Conservation (phyloP, 352 stramenopile genomes). For the Phytophthora idaei region DNA sequence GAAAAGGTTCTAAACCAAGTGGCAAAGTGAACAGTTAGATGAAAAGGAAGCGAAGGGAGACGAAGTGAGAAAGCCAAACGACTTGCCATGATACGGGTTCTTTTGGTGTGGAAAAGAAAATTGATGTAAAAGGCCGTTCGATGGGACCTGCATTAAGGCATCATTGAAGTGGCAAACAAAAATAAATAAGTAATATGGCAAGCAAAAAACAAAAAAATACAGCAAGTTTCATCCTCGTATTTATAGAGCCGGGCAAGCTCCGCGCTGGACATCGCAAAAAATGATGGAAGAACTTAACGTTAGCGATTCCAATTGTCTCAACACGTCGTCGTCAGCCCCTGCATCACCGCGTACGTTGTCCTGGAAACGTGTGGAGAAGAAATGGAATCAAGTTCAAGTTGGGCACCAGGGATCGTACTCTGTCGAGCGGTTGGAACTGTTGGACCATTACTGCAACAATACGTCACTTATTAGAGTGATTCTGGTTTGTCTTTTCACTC, state of each 20-base stretch:
- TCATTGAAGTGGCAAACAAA: no score
- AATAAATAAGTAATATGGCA: no score
- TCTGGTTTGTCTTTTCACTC: slow-evolving; percentile 8
- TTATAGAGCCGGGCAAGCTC: no score
- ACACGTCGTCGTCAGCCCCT: neutral
- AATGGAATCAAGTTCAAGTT: slow-evolving; percentile 8
- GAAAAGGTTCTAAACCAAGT: slow-evolving; percentile 52
- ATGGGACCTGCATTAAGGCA: no score
- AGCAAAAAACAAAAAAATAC: no score
- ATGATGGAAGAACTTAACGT: neutral
- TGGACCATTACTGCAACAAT: slow-evolving; percentile 13
- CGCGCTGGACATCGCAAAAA: neutral
- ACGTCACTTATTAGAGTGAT: neutral
- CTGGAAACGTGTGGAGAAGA: neutral
- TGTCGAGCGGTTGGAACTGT: slow-evolving; percentile 11
- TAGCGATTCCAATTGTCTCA: neutral
- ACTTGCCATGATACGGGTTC: slow-evolving; percentile 9
- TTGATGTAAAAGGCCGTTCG: no score
- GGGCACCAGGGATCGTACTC: slow-evolving; percentile 7
- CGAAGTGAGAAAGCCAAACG: neutral
- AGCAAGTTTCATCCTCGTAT: no score
- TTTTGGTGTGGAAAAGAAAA: no score
- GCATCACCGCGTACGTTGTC: neutral
- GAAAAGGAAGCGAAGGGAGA: neutral
- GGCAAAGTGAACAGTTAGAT: neutral